A percentile compares a stretch with the other conserved stretches of the same genome.
Evolutionary conservation across 1,139 yeast species (phyloP).

Genomic region (Pichia sp.): DNA sequence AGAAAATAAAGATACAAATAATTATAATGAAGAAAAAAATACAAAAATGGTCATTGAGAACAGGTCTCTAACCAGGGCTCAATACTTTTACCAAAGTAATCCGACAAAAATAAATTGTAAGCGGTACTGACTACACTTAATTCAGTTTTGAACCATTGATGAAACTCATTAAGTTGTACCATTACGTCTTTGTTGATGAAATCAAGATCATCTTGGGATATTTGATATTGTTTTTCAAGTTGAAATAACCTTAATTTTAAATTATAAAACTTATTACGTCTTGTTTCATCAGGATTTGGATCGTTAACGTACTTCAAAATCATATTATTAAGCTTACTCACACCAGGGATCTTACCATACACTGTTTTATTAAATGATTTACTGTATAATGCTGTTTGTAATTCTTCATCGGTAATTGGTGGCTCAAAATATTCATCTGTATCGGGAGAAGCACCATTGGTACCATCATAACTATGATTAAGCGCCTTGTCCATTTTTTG

Average conservation of each 20-base stretch:
- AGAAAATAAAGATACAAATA: no score
- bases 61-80: slow-evolving; percentile 21
- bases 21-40: no score
- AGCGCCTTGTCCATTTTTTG: slow-evolving; percentile 25
- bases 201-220: slow-evolving; percentile 42
- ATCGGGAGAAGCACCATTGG: slow-evolving; percentile 1
- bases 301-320: slow-evolving; percentile 48
- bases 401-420: slow-evolving; percentile 31
- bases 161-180: slow-evolving; percentile 24
- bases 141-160: slow-evolving; percentile 27
- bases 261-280: slow-evolving; percentile 40
- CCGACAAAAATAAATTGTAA: slow-evolving; percentile 23
- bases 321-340: slow-evolving; percentile 47
- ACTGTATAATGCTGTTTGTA: slow-evolving; percentile 32
- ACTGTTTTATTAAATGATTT: slow-evolving; percentile 23
- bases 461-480: no score
- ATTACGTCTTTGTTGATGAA: slow-evolving; percentile 37
- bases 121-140: slow-evolving; percentile 18
- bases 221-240: slow-evolving; percentile 44
- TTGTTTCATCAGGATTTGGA: slow-evolving; percentile 50
- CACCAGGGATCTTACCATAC: slow-evolving; percentile 33
- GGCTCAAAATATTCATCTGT: slow-evolving; percentile 15
- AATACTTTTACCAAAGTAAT: slow-evolving; percentile 19
- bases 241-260: slow-evolving; percentile 38
- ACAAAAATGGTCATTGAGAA: no score